phyloP scores from a whole-genome alignment of 192 early-diverging fungal species.

The Chytriomyces hyalinus region DNA sequence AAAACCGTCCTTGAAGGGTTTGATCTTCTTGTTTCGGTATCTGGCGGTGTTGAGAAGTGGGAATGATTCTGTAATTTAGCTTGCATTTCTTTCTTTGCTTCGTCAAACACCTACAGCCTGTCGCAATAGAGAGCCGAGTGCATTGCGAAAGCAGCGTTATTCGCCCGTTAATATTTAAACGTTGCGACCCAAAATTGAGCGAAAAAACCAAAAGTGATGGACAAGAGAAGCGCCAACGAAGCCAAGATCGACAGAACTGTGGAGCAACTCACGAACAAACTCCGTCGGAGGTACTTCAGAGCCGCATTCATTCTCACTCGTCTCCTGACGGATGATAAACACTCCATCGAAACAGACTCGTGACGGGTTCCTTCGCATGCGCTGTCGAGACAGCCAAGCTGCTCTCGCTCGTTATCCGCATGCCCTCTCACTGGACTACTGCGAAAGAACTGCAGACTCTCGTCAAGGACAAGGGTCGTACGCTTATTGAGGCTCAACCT shows the following conservation, averaged over 20 bases:
- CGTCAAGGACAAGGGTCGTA: slow-evolving; percentile 72
- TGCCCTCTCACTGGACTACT: slow-evolving; percentile 69
- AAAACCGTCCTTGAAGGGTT: slow-evolving; percentile 27
- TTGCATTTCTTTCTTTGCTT: background rate
- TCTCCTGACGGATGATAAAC: background rate
- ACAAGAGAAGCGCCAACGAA: background rate
- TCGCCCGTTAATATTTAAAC: too few relatives aligned
- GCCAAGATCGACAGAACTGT: slow-evolving; percentile 29
- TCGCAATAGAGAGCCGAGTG: slow-evolving; percentile 3
- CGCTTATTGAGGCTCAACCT: slow-evolving; percentile 78
- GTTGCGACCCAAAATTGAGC: too few relatives aligned
- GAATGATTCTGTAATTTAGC: too few relatives aligned
- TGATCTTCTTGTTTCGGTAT: slow-evolving; percentile 19
- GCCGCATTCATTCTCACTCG: background rate
- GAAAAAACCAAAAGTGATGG: background rate
- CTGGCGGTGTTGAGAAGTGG: background rate
- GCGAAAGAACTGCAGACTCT: slow-evolving; percentile 62
- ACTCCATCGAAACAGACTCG: slow-evolving; percentile 43
- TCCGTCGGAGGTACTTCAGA: slow-evolving; percentile 37
- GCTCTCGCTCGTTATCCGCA: slow-evolving; percentile 77
- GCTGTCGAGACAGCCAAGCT: slow-evolving; percentile 73
- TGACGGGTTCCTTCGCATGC: slow-evolving; percentile 49
- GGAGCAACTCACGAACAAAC: slow-evolving; percentile 35
- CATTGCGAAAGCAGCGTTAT: background rate
- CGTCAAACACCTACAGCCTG: slow-evolving; percentile 1